phyloP scores from a whole-genome alignment of 768 basidiomycete species.

The Pulveroboletus frians region DNA sequence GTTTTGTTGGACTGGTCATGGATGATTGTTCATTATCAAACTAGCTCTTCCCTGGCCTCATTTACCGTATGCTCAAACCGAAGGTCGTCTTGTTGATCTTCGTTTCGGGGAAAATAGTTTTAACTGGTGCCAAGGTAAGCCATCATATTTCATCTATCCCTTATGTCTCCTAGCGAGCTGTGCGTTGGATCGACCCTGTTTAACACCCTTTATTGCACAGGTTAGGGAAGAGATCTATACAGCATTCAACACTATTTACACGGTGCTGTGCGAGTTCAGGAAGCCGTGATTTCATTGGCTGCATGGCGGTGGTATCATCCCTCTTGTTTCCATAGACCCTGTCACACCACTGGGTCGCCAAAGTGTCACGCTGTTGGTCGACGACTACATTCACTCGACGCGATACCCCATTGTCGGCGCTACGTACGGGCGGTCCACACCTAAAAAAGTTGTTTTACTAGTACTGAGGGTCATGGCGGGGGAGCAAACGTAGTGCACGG shows the following conservation, averaged over 20 bases:
- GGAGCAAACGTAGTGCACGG: conserved; percentile 36
- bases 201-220: conserved; percentile 47
- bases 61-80: conserved; percentile 99
- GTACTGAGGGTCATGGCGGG: conserved; percentile 27
- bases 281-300: conserved; percentile 49
- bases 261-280: conserved; percentile 92
- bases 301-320: not conserved
- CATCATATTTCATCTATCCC: not conserved
- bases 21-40: not conserved
- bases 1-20: conserved; percentile 22
- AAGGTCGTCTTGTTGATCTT: conserved; percentile 98
- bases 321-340: not conserved
- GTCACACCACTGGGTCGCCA: not conserved
- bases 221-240: conserved; percentile 99
- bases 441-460: conserved; percentile 19
- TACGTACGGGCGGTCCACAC: conserved; percentile 1
- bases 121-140: conserved; percentile 96
- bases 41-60: conserved; percentile 96
- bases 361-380: not conserved
- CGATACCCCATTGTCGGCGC: not conserved
- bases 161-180: no score
- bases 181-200: conserved; percentile 21
- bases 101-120: conserved; percentile 97
- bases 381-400: conserved; percentile 1
- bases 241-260: conserved; percentile 99